Evolutionary conservation across 495 filamentous ascomycete species (phyloP), one percentile per base, ranked within the genome.

Genomic region (Aspergillus avenaceus): DNA sequence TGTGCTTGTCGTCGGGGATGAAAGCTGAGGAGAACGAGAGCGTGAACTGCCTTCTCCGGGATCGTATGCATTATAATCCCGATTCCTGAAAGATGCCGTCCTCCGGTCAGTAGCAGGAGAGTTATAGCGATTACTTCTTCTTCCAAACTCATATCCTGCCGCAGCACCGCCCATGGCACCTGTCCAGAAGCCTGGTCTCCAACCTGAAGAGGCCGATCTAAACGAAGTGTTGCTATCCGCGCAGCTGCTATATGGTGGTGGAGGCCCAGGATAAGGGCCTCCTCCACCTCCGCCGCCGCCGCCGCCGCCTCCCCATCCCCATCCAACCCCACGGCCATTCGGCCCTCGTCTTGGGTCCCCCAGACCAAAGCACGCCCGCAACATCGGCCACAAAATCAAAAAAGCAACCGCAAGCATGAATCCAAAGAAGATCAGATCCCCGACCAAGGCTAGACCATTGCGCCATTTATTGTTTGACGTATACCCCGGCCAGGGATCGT

Each of bases 181-280:
- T 14, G 78, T 76, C 93, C 90, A 96, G 61, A 96, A 96, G 0
- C 93, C 92, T 3, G 92, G 91, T 41, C 80, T 77, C 85, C 89
- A 96, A 1, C 78, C 77, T 55, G 49, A 54, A 13, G 53, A 50
- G 9, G 64, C 58, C 25, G 54, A 66, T 29, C 46, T 61, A 49
- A 51, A 67, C 45, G 54, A 49, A 43, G n/a, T n/a, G n/a, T 61
- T 63, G 6, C 49, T 47, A 18, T 83, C 80, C 22, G 81, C 72
- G 41, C 81, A 82, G 27, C 59, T 69, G 34, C 70, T 69, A 58
- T 85, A 84, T 7, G 82, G 80, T 25, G 81, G 81, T 19, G 82
- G 82, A 40, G 80, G 79, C 53, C 84, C 72, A 59, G 79, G 74
- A 48, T 70, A 64, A 14, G 63, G 71, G 22, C 68, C 70, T 42